Percentiles rank a stretch among this genome's conserved stretches.
Evolutionary conservation across 2,329 filamentous ascomycete genomes (phyloP).

Genomic region (Tetracladium maxilliforme): DNA sequence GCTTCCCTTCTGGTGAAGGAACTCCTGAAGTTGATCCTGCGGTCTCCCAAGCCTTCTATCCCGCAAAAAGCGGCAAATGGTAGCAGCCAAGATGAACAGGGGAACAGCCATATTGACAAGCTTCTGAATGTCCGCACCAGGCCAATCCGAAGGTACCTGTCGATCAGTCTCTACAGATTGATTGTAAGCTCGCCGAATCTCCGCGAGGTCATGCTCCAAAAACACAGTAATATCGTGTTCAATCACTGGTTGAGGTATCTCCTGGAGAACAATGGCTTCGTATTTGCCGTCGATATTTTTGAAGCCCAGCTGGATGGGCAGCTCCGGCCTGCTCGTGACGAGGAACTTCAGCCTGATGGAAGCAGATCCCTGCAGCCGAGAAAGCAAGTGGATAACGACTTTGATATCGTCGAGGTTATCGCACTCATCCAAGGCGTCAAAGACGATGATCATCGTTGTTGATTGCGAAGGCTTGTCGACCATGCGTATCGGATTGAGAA

Average conservation of each 20-base stretch:
- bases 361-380: conserved; percentile 1
- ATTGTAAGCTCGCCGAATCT: conserved; percentile 3
- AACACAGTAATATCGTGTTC: conserved; percentile 10
- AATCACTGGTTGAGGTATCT: conserved; percentile 6
- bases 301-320: conserved; percentile 6
- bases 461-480: not conserved
- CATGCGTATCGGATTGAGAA: conserved; percentile 11
- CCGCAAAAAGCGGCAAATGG: conserved; percentile 13
- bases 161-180: conserved; percentile 2
- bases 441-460: conserved; percentile 8
- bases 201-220: conserved; percentile 5
- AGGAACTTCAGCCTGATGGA: conserved; percentile 6
- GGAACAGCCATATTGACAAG: conserved; percentile 15
- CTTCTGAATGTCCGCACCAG: conserved; percentile 7
- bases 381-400: conserved; percentile 6
- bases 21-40: not conserved
- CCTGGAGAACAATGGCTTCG: conserved; percentile 8
- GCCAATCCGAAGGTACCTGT: conserved; percentile 14
- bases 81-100: conserved; percentile 20
- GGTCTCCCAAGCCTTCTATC: no score
- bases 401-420: conserved; percentile 7
- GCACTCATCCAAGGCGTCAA: conserved; percentile 17
- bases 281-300: conserved; percentile 3
- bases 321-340: conserved; percentile 10
- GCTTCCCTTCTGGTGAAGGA: conserved; percentile 4